Base-by-base conservation (phyloP, 1,284 basidiomycete species). In the Apiotrichum gamsii region DNA sequence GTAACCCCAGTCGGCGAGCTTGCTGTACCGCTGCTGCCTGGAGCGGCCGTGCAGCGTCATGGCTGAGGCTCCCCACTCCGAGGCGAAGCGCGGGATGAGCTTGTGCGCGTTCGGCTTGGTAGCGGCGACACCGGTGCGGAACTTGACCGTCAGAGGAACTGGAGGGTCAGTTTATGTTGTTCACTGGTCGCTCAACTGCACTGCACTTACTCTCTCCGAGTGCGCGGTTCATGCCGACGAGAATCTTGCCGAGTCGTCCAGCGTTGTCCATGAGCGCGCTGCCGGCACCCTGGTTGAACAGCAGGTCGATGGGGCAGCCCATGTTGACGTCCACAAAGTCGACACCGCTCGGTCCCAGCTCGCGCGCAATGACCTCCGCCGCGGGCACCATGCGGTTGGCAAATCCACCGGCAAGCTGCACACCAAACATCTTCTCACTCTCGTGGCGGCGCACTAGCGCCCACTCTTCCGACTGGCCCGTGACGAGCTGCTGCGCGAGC, bases 261-360 rank as follows among this genome's bases (percentile, higher is more conserved):
- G 87, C 81, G 5, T 84, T 76, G 56, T 95, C 90, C 21, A 98
- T 80, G 45, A 98, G 86, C 11, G 90, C 91, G 52, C 85, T 89
- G 0, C 91, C 91, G 40, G 87, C 90, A 0, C 91, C 91, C 20
- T 82, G 81, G 64, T 87, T 87, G 74, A 91, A 97, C 2, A 98
- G 87, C 38, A 98, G 76, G 70, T 98, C 94, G 58, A 97, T 97
- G 3, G 94, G 94, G 70, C 94, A 97, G 4, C 94, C 94, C 54
- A 72, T 52, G 67, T 98, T 98, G 59, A 97, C 74, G 61, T 98
- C 94, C 11, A 94, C 87, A 64, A 94, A 95, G 65, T 95, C 89
- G 23, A 94, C 72, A 19, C 80, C 78, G 10, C 76, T 74, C 24
- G 57, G 65, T 30, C 67, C 65, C 48, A 76, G 81, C 61, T 90